Conservation (phyloP, 2,329 filamentous ascomycete genomes). For the Ceratocystis huliohia region DNA sequence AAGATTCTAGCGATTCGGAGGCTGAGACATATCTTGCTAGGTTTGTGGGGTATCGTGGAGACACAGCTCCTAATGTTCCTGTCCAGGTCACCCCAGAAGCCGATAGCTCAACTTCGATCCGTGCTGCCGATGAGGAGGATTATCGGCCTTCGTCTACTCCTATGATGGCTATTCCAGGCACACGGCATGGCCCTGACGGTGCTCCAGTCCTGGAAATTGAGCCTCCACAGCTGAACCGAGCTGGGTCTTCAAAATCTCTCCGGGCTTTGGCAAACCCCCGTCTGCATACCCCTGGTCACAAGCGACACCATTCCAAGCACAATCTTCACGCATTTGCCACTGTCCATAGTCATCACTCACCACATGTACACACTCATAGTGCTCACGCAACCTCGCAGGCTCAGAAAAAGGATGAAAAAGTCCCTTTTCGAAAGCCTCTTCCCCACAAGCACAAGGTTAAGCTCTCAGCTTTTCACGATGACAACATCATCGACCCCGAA, state of each 20-base stretch:
- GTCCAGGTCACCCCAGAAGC: slow-evolving; percentile 11
- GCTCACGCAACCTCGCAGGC: background rate
- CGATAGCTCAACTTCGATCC: slow-evolving; percentile 8
- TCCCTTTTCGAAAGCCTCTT: slow-evolving; percentile 35
- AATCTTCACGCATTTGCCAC: slow-evolving; percentile 34
- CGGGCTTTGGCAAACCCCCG: slow-evolving; percentile 57
- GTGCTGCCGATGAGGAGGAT: slow-evolving; percentile 32
- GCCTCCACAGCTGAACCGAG: slow-evolving; percentile 68
- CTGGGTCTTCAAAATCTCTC: slow-evolving; percentile 83
- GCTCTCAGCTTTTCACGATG: slow-evolving; percentile 88
- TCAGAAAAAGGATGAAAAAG: slow-evolving; percentile 16
- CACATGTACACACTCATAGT: background rate
- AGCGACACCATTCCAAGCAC: slow-evolving; percentile 76
- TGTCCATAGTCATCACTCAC: slow-evolving; percentile 4
- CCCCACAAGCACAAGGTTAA: slow-evolving; percentile 60
- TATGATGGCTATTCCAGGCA: slow-evolving; percentile 58
- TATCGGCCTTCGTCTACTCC: slow-evolving; percentile 47
- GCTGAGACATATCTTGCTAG: slow-evolving; percentile 55
- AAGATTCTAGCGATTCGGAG: slow-evolving; percentile 66
- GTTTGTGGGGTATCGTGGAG: slow-evolving; percentile 16
- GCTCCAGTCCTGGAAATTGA: slow-evolving; percentile 88
- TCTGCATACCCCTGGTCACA: slow-evolving; percentile 67
- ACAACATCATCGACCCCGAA: slow-evolving; percentile 97
- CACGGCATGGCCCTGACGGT: slow-evolving; percentile 64
- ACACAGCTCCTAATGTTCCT: slow-evolving; percentile 12